Base-by-base conservation (phyloP, 495 filamentous ascomycete genomes). In the Talaromyces stipitatus region DNA sequence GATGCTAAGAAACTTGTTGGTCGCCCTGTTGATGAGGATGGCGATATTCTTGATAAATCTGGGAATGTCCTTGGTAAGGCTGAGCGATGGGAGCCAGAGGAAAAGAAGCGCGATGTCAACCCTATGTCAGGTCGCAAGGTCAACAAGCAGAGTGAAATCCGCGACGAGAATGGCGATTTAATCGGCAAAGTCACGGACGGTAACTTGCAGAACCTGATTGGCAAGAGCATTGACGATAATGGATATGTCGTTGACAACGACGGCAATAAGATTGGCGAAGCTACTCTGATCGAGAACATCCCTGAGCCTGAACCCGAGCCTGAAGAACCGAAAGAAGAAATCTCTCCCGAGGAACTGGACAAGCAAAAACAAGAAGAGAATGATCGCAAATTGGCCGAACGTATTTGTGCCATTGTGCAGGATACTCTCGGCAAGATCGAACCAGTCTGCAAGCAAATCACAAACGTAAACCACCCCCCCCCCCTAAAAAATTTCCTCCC, bases 381-480 rank as follows among this genome's bases (percentile, higher is more conserved):
- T 7, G 86, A 90, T 62, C 72, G 66, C 48, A 83, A 88, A 68
- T 74, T 92, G 43, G 90, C 89, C 0, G 75, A 80, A 28, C 84
- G 88, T 71, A 89, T 95, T 77, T 71, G 78, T 2, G 66, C 64
- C 20, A 88, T 88, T 67, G 80, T 92, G 65, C 78, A 83, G 60
- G 83, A 89, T 65, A 88, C 87, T 2, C 73, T 91, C 2, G 89
- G 92, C 59, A 84, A 83, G 64, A 82, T 95, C 63, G 80, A 86
- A 60, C 90, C 89, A 10, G 77, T 95, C 58, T 84, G 84, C 76
- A 87, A 87, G 69, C 81, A 90, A 77, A 92, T 94, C 66, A 87
- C 81, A 6, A 82, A 90, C 48, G 88, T 88, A 80, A 69, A 82
- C 66, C 7, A 4, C 32, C 2, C 22, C 6, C 43, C 41, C 11